These are phyloP conservation scores for Neurospora africana DNA, from an alignment of 495 filamentous ascomycete species.

Conservation along the genomic window DNA sequence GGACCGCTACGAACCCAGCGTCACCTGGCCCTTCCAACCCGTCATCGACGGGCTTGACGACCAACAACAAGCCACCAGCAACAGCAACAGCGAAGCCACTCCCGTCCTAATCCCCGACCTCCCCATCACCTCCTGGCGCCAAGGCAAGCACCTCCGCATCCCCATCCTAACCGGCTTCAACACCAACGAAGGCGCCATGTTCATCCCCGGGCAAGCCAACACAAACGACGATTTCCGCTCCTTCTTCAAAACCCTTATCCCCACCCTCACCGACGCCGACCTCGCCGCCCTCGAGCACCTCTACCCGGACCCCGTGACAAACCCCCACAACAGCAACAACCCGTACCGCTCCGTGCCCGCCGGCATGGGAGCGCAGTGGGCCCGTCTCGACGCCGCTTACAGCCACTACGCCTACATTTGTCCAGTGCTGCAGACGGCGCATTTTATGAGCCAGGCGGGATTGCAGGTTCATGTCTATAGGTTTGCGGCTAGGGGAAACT, in stretches of 20 bases:
- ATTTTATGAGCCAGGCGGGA: slow-evolving; percentile 26
- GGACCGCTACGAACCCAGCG: slow-evolving; percentile 39
- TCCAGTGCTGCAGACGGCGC: slow-evolving; percentile 51
- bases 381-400: slow-evolving; percentile 51
- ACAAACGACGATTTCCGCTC: slow-evolving; percentile 37
- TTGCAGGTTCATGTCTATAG: slow-evolving; percentile 46
- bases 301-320: slow-evolving; percentile 45
- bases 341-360: slow-evolving; percentile 22
- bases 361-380: slow-evolving; percentile 44
- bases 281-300: slow-evolving; percentile 39
- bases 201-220: slow-evolving; percentile 39
- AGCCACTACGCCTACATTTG: slow-evolving; percentile 58
- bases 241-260: slow-evolving; percentile 48
- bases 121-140: slow-evolving; percentile 45
- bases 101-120: slow-evolving; percentile 42
- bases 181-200: slow-evolving; percentile 53
- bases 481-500: slow-evolving; percentile 41
- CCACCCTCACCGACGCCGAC: slow-evolving; percentile 35
- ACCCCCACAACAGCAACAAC: slow-evolving; percentile 6
- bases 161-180: slow-evolving; percentile 57
- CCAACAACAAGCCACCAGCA: slow-evolving; percentile 10
- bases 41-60: slow-evolving; percentile 46
- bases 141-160: slow-evolving; percentile 42
- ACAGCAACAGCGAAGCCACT: slow-evolving; percentile 1
- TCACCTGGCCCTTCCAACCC: slow-evolving; percentile 60